phyloP scores from a whole-genome alignment of 2,329 filamentous ascomycete genomes.

The Sclerotiophoma versabilis region DNA sequence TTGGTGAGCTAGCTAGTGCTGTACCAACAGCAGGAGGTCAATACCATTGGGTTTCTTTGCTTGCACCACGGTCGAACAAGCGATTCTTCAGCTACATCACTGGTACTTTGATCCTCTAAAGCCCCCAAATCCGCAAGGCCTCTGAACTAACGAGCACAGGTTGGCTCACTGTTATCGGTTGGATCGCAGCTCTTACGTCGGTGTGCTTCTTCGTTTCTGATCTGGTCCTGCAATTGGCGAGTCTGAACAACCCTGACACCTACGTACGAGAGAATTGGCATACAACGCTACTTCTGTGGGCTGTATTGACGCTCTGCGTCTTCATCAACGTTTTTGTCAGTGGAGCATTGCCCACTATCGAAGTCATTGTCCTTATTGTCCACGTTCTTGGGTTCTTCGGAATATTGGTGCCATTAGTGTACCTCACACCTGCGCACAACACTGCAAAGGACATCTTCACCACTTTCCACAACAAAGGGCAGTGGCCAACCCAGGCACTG shows the following conservation, averaged over 20 bases:
- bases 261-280: slow-evolving; percentile 57
- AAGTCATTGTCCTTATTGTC: slow-evolving; percentile 58
- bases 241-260: slow-evolving; percentile 48
- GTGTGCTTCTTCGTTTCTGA: slow-evolving; percentile 47
- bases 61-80: slow-evolving; percentile 52
- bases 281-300: slow-evolving; percentile 59
- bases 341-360: slow-evolving; percentile 56
- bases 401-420: slow-evolving; percentile 54
- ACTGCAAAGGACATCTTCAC: slow-evolving; percentile 53
- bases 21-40: slow-evolving; percentile 50
- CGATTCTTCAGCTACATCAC: slow-evolving; percentile 56
- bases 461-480: slow-evolving; percentile 56
- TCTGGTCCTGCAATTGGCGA: slow-evolving; percentile 42
- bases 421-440: slow-evolving; percentile 48
- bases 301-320: slow-evolving; percentile 50
- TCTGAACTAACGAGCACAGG: slow-evolving; percentile 36
- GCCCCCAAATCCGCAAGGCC: too few species aligned
- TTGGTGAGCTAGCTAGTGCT: slow-evolving; percentile 49
- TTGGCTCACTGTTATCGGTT: slow-evolving; percentile 55
- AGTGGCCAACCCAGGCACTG: slow-evolving; percentile 54
- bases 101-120: slow-evolving; percentile 22
- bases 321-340: slow-evolving; percentile 58
- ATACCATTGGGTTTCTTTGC: slow-evolving; percentile 53
- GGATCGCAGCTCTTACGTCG: slow-evolving; percentile 51
- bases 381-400: slow-evolving; percentile 63